Base-by-base conservation (phyloP, 1,139 yeast species). In the Hansenula sp. region DNA sequence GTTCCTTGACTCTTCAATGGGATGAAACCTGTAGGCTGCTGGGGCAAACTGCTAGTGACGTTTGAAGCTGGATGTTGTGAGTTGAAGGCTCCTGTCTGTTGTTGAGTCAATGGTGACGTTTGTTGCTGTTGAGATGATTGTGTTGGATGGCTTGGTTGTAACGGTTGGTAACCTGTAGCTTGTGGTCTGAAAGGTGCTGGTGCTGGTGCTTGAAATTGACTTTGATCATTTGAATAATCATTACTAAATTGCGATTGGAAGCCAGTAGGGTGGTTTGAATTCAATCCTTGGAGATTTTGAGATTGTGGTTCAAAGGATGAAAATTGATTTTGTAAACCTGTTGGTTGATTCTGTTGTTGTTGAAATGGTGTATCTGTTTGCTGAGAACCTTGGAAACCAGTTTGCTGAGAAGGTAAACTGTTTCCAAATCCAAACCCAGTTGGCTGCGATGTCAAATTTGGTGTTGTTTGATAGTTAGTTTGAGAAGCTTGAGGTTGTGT, bases 1-100 rank as follows among this genome's bases (percentile, higher is more conserved):
- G 45, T 46, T 42, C 8, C 47, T 25, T 38, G 41, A 27, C 35
- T 50, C 48, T 62, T 71, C 25, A 64, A 53, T 13, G 62, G 65
- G 48, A 58, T 54, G 38, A 49, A 53, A 4, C 70, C 68, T n/a
- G 71, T 64, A 9, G 52, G 44, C 46, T 63, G 68, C 2, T 63
- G 57, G 40, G 55, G 61, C 39, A 60, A 42, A 24, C 40, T 18
- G 24, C 17, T 18, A 9, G 16, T 8, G 15, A 19, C 15, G 18
- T 30, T 38, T 7, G 13, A 7, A 12, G 30, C 10, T 7, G 7
- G 30, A 12, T 11, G 7, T 28, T 33, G 30, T 38, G 24, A 35
- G 21, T 25, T 31, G 17, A 33, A 33, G 2, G n/a, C n/a, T 30
- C 38, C 41, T 10, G 50, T 42, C 28, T 37, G 28, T 38, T 47